These are phyloP conservation scores for Xylaria sp. DNA, from an alignment of 2,329 filamentous ascomycete species.

Conservation along the genomic window DNA sequence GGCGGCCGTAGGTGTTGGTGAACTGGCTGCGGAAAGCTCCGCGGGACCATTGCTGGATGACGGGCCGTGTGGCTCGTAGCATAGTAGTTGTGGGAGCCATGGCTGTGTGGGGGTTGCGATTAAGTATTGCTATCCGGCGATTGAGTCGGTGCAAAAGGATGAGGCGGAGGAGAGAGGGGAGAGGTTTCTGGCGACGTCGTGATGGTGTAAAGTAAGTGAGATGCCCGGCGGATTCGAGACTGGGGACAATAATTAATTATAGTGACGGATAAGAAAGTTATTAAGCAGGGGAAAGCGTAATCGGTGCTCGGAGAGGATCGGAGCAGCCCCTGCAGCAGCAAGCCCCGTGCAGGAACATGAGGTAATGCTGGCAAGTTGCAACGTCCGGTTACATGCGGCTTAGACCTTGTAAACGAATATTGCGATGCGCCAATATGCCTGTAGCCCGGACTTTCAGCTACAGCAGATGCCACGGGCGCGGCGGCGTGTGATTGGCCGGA, in stretches of 20 bases:
- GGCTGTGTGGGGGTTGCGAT: constrained; percentile 13
- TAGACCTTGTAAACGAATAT: background rate
- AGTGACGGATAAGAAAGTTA: background rate
- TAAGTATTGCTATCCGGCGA: background rate
- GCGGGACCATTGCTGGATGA: constrained; percentile 49
- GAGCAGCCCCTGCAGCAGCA: constrained; percentile 13
- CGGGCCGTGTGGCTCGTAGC: constrained; percentile 50
- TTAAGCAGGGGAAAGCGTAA: background rate
- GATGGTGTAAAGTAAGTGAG: background rate
- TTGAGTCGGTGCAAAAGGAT: background rate
- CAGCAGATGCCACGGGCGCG: background rate
- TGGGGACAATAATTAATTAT: background rate
- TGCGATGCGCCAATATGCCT: background rate
- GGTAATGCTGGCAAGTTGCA: background rate
- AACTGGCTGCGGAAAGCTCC: constrained; percentile 44
- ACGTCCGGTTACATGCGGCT: background rate
- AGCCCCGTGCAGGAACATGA: background rate
- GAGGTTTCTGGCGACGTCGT: constrained; percentile 11
- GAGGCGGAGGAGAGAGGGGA: constrained; percentile 3
- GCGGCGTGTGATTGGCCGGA: no score
- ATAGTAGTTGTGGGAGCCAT: constrained; percentile 46
- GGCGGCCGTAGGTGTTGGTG: constrained; percentile 48
- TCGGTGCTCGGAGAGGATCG: constrained; percentile 13
- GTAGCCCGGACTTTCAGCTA: background rate
- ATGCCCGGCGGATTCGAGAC: no score